phyloP scores from a whole-genome alignment of 306 rosid species.

The Acacia melanoxylon region DNA sequence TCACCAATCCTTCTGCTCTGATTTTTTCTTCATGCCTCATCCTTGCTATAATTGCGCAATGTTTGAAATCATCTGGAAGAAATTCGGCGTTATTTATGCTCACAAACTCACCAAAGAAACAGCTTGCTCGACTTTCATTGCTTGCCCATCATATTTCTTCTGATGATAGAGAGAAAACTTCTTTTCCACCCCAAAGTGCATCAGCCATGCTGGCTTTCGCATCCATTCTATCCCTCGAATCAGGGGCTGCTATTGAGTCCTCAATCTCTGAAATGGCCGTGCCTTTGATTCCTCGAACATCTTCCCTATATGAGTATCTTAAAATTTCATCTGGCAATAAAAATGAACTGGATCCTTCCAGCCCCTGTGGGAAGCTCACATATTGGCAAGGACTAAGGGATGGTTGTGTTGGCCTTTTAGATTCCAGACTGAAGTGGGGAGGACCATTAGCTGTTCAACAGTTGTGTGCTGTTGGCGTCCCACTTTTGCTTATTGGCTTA shows the following conservation, averaged over 20 bases:
- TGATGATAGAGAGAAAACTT: conserved; percentile 56
- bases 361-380: conserved; percentile 55
- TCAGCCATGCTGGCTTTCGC: conserved; percentile 89
- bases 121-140: conserved; percentile 73
- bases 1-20: conserved; percentile 59
- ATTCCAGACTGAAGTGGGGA: conserved; percentile 78
- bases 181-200: conserved; percentile 58
- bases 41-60: conserved; percentile 76
- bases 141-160: conserved; percentile 68
- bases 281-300: conserved; percentile 82
- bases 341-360: conserved; percentile 44
- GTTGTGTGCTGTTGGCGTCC: conserved; percentile 81
- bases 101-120: conserved; percentile 77
- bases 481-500: conserved; percentile 70
- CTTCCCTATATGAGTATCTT: conserved; percentile 62
- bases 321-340: conserved; percentile 53
- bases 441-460: conserved; percentile 91
- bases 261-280: conserved; percentile 70
- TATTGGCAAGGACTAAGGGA: conserved; percentile 81
- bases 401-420: conserved; percentile 90
- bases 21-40: conserved; percentile 72
- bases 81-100: conserved; percentile 85
- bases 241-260: conserved; percentile 71
- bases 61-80: conserved; percentile 83
- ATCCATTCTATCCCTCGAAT: conserved; percentile 80